phyloP scores from a whole-genome alignment of 2,329 filamentous ascomycete genomes.

The Cercospora beticola region DNA sequence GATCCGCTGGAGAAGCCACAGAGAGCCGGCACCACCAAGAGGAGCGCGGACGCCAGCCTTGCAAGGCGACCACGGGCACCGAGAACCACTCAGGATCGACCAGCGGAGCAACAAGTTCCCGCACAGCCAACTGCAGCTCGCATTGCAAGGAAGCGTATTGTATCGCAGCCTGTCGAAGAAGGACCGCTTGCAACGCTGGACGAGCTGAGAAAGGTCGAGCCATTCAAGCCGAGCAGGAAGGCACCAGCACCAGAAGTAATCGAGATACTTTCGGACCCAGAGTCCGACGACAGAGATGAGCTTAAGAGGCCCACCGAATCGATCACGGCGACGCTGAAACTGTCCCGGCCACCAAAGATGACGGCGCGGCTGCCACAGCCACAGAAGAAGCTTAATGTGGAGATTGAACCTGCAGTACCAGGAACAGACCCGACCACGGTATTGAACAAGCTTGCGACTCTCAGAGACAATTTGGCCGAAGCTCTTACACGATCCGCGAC shows the following conservation, averaged over 20 bases:
- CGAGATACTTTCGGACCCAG: constrained; percentile 39
- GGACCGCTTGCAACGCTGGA: constrained; percentile 37
- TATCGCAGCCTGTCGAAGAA: constrained; percentile 27
- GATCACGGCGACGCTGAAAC: constrained; percentile 21
- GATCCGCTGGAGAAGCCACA: constrained; percentile 33
- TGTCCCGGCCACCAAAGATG: constrained; percentile 36
- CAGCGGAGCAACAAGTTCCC: constrained; percentile 21
- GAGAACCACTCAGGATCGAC: constrained; percentile 28
- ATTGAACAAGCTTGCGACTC: constrained; percentile 44
- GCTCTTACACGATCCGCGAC: constrained; percentile 42
- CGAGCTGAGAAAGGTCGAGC: constrained; percentile 34
- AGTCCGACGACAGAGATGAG: constrained; percentile 30
- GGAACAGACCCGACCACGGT: constrained; percentile 49
- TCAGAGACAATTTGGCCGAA: constrained; percentile 48
- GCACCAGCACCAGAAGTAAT: constrained; percentile 34
- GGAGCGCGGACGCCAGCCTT: constrained; percentile 40
- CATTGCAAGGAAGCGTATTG: constrained; percentile 23
- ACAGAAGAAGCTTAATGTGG: constrained; percentile 14
- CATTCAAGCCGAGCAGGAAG: constrained; percentile 31
- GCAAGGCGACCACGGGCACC: constrained; percentile 37
- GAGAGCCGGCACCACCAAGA: constrained; percentile 29
- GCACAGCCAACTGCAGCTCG: constrained; percentile 22
- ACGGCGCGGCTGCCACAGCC: constrained; percentile 30
- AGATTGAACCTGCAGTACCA: constrained; percentile 33
- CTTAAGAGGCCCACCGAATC: constrained; percentile 18